Evolutionary conservation across 371 early-diverging fungal genomes (phyloP).

Genomic region (Mortierella sp.): DNA sequence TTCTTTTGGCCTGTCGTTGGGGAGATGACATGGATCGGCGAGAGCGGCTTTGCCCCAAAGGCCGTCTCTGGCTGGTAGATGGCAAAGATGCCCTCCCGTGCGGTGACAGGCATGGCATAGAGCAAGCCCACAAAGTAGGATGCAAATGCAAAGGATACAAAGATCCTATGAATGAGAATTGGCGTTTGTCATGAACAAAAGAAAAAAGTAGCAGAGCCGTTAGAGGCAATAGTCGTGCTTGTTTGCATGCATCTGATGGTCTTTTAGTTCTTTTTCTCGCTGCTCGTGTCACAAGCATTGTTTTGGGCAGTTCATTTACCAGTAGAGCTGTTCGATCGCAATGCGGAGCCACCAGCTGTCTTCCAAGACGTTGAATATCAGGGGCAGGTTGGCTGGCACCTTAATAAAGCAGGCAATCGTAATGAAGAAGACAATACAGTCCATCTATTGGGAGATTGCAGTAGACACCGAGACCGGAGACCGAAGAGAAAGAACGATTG

Average conservation of each 20-base stretch:
- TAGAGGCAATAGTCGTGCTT: too few species aligned
- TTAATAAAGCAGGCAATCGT: conserved; percentile 34
- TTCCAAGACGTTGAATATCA: conserved; percentile 10
- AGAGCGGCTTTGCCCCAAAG: conserved; percentile 6
- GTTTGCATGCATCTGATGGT: too few species aligned
- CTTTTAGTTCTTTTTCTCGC: too few species aligned
- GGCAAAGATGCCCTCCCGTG: conserved; percentile 22
- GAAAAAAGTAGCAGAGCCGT: too few species aligned
- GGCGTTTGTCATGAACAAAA: too few species aligned
- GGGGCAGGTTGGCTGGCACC: conserved; percentile 18
- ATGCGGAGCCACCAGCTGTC: conserved; percentile 30
- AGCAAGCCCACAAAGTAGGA: conserved; percentile 16
- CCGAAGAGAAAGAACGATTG: too few species aligned
- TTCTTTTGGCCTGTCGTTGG: conserved; percentile 13
- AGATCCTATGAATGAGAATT: conserved; percentile 5
- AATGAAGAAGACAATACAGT: conserved; percentile 43
- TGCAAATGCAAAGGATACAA: conserved; percentile 16
- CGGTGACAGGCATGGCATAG: conserved; percentile 21
- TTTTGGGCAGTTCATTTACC: conserved; percentile 18
- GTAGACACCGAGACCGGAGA: too few species aligned
- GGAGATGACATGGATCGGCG: conserved; percentile 14
- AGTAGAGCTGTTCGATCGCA: conserved; percentile 39
- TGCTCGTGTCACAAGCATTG: background rate
- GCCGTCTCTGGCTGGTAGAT: conserved; percentile 12
- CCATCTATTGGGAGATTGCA: conserved; percentile 25